Conservation (phyloP, 1,284 basidiomycete genomes). For the Ganoderma leucocontextum region DNA sequence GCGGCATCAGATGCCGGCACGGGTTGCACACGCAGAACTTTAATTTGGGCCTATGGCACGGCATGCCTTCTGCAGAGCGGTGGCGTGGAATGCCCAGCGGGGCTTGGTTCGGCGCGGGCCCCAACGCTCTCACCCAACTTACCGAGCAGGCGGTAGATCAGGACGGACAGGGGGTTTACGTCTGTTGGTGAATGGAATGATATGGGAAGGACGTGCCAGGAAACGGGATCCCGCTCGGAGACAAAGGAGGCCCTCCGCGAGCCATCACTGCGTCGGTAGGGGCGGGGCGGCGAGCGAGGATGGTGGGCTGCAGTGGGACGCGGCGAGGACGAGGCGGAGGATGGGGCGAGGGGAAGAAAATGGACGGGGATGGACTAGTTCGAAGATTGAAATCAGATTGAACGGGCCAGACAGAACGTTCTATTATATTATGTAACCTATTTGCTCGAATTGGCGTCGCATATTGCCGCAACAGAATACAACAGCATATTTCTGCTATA, state of each 20-base stretch:
- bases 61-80: constrained; percentile 14
- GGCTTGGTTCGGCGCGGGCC: constrained; percentile 27
- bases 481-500: constrained; percentile 36
- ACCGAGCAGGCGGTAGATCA: constrained; percentile 31
- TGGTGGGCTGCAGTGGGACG: constrained; percentile 9
- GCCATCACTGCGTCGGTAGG: not conserved
- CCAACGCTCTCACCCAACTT: constrained; percentile 26
- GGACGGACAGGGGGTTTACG: constrained; percentile 30
- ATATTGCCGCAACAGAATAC: constrained; percentile 41
- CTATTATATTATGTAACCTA: constrained; percentile 36
- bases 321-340: constrained; percentile 4
- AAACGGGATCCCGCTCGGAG: not conserved
- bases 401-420: constrained; percentile 34
- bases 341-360: constrained; percentile 11
- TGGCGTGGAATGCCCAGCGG: constrained; percentile 17
- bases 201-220: constrained; percentile 15
- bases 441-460: constrained; percentile 39
- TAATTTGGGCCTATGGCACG: constrained; percentile 29
- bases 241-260: constrained; percentile 8
- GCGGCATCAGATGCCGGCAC: constrained; percentile 34
- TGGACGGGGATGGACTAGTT: constrained; percentile 5
- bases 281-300: not conserved
- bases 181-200: constrained; percentile 31
- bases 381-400: constrained; percentile 37
- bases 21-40: constrained; percentile 28